Percentiles rank a stretch among this genome's conserved stretches.
phyloP scores from a whole-genome alignment of 2,329 filamentous ascomycete genomes.

The Fusarium sp. region DNA sequence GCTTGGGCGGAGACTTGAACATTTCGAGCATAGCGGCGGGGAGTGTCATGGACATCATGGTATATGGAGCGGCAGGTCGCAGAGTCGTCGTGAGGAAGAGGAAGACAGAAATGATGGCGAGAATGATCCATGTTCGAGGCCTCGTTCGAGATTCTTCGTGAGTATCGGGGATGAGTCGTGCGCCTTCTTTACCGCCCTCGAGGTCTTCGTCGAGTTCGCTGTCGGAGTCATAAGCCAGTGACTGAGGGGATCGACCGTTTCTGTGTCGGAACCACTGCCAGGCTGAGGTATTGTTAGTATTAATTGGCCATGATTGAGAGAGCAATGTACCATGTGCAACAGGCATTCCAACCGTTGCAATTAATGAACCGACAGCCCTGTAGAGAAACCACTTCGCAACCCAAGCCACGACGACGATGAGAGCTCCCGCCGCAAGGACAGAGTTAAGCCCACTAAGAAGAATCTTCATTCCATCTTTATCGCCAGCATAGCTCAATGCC shows the following conservation, averaged over 20 bases:
- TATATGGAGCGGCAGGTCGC: constrained; percentile 44
- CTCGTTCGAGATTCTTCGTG: constrained; percentile 5
- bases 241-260: constrained; percentile 4
- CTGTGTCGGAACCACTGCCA: constrained; percentile 25
- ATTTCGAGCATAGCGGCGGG: constrained; percentile 43
- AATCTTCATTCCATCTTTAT: constrained; percentile 46
- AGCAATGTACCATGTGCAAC: constrained; percentile 32
- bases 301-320: background rate
- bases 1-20: constrained; percentile 34
- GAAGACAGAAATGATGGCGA: background rate
- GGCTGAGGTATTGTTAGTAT: constrained; percentile 15
- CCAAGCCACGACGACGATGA: constrained; percentile 39
- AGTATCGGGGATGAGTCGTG: constrained; percentile 9
- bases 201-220: constrained; percentile 25
- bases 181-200: constrained; percentile 26
- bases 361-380: constrained; percentile 30
- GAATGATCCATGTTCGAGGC: constrained; percentile 15
- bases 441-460: constrained; percentile 43
- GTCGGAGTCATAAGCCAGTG: constrained; percentile 25
- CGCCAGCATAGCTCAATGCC: constrained; percentile 41
- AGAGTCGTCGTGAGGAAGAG: constrained; percentile 31
- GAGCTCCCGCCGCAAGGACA: constrained; percentile 34
- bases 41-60: constrained; percentile 46
- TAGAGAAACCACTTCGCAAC: constrained; percentile 39
- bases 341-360: constrained; percentile 31